phyloP scores from a whole-genome alignment of 2,329 filamentous ascomycete species.

The Ceratocystis lukuohia region DNA sequence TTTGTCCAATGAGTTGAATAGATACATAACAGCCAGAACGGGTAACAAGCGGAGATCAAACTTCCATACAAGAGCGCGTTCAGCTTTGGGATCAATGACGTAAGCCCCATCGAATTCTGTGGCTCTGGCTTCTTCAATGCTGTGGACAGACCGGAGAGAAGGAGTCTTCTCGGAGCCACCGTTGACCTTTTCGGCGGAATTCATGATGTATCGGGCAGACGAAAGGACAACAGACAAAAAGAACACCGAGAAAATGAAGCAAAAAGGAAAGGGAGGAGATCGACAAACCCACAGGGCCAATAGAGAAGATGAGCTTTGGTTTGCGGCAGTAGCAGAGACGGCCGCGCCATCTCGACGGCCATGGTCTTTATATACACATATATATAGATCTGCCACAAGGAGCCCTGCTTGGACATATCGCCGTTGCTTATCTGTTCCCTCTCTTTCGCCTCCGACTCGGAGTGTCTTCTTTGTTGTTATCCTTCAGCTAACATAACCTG shows the following conservation, averaged over 20 bases:
- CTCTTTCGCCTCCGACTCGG: too few species aligned
- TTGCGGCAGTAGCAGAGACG: too few species aligned
- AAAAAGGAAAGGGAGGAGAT: too few species aligned
- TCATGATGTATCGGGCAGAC: not conserved
- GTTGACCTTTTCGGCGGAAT: not conserved
- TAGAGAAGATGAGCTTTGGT: too few species aligned
- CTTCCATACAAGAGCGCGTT: constrained; percentile 39
- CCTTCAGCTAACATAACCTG: not conserved
- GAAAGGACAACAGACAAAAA: not conserved
- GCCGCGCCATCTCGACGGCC: too few species aligned
- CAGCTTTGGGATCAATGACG: constrained; percentile 32
- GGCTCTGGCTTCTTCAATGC: not conserved
- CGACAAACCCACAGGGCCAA: too few species aligned
- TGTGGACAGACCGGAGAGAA: constrained; percentile 22
- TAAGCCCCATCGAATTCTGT: not conserved
- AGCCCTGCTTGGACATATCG: too few species aligned
- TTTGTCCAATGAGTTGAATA: constrained; percentile 37
- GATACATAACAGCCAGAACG: constrained; percentile 42
- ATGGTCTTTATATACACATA: too few species aligned
- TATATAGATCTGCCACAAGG: too few species aligned
- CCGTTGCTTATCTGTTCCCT: too few species aligned
- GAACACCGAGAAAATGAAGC: too few species aligned
- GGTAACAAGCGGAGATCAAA: constrained; percentile 42
- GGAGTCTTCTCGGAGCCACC: not conserved
- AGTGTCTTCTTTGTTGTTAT: not conserved